Conservation (phyloP, 257 asterid genomes). For the Nicotiana sylvestris region DNA sequence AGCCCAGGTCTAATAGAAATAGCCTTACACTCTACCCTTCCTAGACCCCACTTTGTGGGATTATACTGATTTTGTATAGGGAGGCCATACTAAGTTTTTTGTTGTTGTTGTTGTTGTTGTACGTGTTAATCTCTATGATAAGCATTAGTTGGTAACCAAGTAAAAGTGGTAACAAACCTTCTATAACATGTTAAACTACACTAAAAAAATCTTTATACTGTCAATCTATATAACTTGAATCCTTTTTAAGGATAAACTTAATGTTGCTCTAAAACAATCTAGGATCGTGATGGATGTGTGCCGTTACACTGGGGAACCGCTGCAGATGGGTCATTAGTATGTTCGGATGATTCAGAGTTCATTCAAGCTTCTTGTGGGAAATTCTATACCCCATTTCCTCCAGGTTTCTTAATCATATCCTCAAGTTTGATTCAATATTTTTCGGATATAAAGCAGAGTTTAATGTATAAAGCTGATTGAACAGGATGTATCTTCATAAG, state of each 20-base stretch:
- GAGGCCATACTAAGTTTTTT: no score
- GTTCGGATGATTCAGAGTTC: slow-evolving; percentile 56
- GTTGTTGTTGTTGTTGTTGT: no score
- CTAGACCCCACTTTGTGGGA: no score
- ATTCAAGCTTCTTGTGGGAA: slow-evolving; percentile 51
- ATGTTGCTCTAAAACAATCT: not conserved
- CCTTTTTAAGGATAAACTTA: not conserved
- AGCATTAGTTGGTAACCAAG: not conserved
- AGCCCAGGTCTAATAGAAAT: no score
- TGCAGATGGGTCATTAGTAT: slow-evolving; percentile 57
- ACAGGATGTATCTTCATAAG: slow-evolving; percentile 64
- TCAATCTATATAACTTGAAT: not conserved
- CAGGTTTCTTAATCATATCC: slow-evolving; percentile 23
- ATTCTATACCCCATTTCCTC: slow-evolving; percentile 61
- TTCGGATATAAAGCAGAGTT: not conserved
- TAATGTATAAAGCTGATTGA: not conserved
- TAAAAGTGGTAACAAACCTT: not conserved
- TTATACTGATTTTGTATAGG: no score
- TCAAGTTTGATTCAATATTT: not conserved
- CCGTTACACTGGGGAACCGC: slow-evolving; percentile 71
- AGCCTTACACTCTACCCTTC: no score
- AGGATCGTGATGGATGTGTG: slow-evolving; percentile 61
- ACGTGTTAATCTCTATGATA: not conserved
- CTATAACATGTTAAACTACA: not conserved
- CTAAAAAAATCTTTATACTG: not conserved